These are phyloP conservation scores for Suhomyces faveliae DNA, from an alignment of 805 yeast genomes.

Conservation along the genomic window DNA sequence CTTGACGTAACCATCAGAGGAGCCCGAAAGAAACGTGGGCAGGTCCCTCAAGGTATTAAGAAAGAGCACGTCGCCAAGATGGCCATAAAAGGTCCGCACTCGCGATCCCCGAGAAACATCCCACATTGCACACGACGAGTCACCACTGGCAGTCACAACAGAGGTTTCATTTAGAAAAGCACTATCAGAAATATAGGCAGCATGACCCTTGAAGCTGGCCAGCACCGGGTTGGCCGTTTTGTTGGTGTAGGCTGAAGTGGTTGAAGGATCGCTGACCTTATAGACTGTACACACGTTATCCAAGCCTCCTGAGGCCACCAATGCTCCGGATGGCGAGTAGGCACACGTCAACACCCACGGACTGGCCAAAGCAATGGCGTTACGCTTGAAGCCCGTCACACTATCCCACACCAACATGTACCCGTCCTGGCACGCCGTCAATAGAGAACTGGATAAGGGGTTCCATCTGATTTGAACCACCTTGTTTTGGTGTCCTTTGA, in stretches of 20 bases:
- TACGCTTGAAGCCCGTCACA: slow-evolving; percentile 63
- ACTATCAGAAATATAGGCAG: slow-evolving; percentile 75
- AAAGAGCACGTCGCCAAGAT: slow-evolving; percentile 68
- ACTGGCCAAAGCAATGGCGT: slow-evolving; percentile 69
- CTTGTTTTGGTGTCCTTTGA: slow-evolving; percentile 71
- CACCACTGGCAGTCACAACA: slow-evolving; percentile 76
- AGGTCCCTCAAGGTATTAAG: slow-evolving; percentile 27
- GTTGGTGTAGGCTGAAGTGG: neutral
- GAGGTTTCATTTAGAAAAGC: slow-evolving; percentile 53
- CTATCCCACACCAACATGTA: slow-evolving; percentile 83
- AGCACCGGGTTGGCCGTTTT: slow-evolving; percentile 15
- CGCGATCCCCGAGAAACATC: slow-evolving; percentile 63
- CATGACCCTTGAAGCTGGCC: slow-evolving; percentile 71
- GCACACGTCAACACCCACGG: slow-evolving; percentile 81
- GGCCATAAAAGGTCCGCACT: slow-evolving; percentile 57
- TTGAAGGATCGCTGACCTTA: slow-evolving; percentile 4
- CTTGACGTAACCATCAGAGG: slow-evolving; percentile 66
- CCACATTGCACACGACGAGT: slow-evolving; percentile 78
- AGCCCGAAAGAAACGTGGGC: slow-evolving; percentile 54
- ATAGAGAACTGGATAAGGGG: slow-evolving; percentile 52
- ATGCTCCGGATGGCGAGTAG: slow-evolving; percentile 59
- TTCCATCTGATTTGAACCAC: slow-evolving; percentile 71
- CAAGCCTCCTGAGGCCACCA: slow-evolving; percentile 80
- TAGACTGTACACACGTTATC: slow-evolving; percentile 78
- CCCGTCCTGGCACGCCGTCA: slow-evolving; percentile 86